A percentile compares a stretch with the other conserved stretches of the same genome.
Evolutionary conservation across 441 rosid species (phyloP).

Genomic region (Erodium chrysanthum): DNA sequence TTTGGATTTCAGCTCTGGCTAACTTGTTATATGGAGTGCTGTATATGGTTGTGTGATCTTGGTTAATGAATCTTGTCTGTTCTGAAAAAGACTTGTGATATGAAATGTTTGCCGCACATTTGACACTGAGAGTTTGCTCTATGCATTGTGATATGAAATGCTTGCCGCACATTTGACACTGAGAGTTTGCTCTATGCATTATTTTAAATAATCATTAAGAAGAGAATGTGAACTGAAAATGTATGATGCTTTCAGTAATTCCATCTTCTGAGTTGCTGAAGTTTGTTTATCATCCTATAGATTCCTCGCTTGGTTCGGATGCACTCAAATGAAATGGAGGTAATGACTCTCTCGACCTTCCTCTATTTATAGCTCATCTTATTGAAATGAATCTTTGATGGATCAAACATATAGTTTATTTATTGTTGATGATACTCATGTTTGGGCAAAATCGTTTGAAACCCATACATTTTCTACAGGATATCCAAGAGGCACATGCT

Average conservation of each 20-base stretch:
- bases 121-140: background rate
- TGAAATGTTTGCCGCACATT: background rate
- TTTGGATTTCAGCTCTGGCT: background rate
- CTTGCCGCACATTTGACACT: no score
- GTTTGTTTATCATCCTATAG: slow-evolving; percentile 31
- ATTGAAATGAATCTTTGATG: background rate
- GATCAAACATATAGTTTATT: background rate
- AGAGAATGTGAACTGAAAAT: background rate
- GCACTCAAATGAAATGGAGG: slow-evolving; percentile 99
- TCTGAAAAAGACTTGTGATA: no score
- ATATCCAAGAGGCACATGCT: slow-evolving; percentile 96
- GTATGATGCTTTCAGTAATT: background rate
- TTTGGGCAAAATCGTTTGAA: background rate
- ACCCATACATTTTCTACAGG: slow-evolving; percentile 31
- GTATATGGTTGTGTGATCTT: no score
- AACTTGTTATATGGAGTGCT: background rate
- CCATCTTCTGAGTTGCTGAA: slow-evolving; percentile 10
- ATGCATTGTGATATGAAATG: no score
- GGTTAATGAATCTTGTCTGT: no score
- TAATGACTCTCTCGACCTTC: slow-evolving; percentile 18
- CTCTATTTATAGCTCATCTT: slow-evolving; percentile 5
- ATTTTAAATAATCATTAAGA: background rate
- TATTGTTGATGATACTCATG: background rate
- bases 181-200: background rate
- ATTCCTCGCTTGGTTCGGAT: slow-evolving; percentile 89